Percentiles rank a stretch among this genome's conserved stretches.
phyloP scores from a whole-genome alignment of 2,329 filamentous ascomycete species.

The Diaporthe caulivora region DNA sequence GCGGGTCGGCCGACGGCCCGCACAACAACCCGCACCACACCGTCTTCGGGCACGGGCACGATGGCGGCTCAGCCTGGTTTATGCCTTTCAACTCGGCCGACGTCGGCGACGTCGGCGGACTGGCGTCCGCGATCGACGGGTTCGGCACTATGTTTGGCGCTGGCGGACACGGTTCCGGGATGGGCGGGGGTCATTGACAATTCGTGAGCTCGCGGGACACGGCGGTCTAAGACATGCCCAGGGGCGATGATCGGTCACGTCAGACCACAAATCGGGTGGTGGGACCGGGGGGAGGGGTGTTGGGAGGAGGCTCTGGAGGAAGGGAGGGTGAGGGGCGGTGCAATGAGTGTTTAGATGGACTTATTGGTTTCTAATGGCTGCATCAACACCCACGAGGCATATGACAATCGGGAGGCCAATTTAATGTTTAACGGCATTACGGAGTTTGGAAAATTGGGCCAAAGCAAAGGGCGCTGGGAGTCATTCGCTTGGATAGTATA shows the following conservation, averaged over 20 bases:
- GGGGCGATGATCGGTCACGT: background rate
- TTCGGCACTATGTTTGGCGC: slow-evolving; percentile 64
- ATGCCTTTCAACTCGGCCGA: slow-evolving; percentile 90
- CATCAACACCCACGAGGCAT: slow-evolving; percentile 7
- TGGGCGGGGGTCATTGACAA: slow-evolving; percentile 46
- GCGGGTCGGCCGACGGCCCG: slow-evolving; percentile 32
- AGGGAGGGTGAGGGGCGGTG: no score
- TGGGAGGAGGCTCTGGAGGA: background rate
- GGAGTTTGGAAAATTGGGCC: background rate
- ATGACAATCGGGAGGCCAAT: slow-evolving; percentile 2
- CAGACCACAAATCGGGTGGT: background rate
- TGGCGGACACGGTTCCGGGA: slow-evolving; percentile 44
- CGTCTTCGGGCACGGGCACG: slow-evolving; percentile 51
- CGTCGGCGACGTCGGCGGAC: slow-evolving; percentile 59
- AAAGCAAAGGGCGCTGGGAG: slow-evolving; percentile 21
- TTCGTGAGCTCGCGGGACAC: background rate
- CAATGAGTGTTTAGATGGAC: background rate
- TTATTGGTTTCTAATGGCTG: background rate
- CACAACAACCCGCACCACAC: slow-evolving; percentile 44
- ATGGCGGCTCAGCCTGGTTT: slow-evolving; percentile 79
- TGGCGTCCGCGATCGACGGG: slow-evolving; percentile 58
- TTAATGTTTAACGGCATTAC: slow-evolving; percentile 16
- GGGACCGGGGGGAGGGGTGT: no score
- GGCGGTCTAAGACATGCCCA: background rate
- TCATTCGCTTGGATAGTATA: slow-evolving; percentile 26